Base-by-base conservation (phyloP, 345 rosid genomes). In the Camelina laxa region DNA sequence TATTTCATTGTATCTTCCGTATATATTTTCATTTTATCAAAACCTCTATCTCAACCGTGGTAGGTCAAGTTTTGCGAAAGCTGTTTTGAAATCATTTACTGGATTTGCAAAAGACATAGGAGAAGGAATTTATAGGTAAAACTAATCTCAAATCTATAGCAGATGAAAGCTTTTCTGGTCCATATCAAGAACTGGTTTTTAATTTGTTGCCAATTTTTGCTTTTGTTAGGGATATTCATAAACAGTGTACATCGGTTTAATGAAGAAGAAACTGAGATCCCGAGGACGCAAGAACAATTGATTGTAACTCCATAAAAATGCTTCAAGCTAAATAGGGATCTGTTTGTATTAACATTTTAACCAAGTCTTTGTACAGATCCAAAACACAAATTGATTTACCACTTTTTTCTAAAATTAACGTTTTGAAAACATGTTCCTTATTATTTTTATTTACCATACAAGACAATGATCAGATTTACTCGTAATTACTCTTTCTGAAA, bases 41-140 rank as follows among this genome's bases (percentile, higher is more conserved):
- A 7, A n/a, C 5, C 10, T 70, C 49, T 62, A 30, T 31, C 53
- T 17, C 39, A 48, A 45, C 2, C 19, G 13, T 62, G 20, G 4
- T 68, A 64, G 77, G 70, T 33, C 64, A 45, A 64, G 70, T 12
- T 73, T 44, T 19, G 17, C 11, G 0, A 64, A 45, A 2, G 9
- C 48, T 16, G 27, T 73, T 64, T 55, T 42, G 39, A 64, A 65
- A 64, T 65, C 70, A 11, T 31, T 42, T 10, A 64, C 48, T 55
- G 56, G 19, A 45, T 73, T 73, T 4, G 56, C 17, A 5, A 56
- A 57, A 64, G 77, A 73, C 38, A 73, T 73, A n/a, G n/a, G n/a
- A n/a, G n/a, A n/a, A n/a, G n/a, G 77, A 73, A 64, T 89, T 86
- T 81, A 79, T 82, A 83, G 99, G 97, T 90, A 81, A 65, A 21